Evolutionary conservation across 106 monocot species (phyloP).

Genomic region (Dendrobium huoshanense): DNA sequence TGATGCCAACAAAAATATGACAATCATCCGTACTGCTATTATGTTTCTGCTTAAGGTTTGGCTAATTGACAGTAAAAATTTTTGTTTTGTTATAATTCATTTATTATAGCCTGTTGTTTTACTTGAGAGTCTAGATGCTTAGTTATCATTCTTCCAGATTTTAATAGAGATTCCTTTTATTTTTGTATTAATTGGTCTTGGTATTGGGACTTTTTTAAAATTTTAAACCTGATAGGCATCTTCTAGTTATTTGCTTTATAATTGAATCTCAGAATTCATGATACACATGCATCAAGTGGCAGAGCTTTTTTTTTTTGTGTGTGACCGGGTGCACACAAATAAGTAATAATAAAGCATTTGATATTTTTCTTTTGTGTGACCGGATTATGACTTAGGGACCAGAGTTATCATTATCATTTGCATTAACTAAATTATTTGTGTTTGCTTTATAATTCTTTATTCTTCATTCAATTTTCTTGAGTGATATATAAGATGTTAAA

Average conservation of each 20-base stretch:
- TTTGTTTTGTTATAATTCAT: background rate
- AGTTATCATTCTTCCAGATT: background rate
- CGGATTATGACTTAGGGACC: background rate
- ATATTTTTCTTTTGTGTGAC: background rate
- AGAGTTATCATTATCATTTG: background rate
- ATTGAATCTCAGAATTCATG: background rate
- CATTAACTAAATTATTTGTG: no score
- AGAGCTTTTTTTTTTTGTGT: background rate
- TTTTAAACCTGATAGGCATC: background rate
- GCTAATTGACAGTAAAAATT: background rate
- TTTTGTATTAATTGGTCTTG: background rate
- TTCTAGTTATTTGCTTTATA: background rate
- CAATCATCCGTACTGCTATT: background rate
- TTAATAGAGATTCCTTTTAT: background rate
- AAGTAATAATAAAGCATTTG: background rate
- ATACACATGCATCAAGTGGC: background rate
- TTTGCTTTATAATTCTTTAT: no score
- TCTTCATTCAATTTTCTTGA: no score
- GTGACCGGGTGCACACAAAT: background rate
- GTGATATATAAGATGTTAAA: no score
- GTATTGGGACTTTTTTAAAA: background rate
- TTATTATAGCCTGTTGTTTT: background rate
- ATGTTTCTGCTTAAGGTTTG: conserved; percentile 5
- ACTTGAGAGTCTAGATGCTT: background rate
- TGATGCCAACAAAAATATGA: conserved; percentile 26